Conservation (phyloP, 345 rosid species). For the Hibiscus mutabilis region DNA sequence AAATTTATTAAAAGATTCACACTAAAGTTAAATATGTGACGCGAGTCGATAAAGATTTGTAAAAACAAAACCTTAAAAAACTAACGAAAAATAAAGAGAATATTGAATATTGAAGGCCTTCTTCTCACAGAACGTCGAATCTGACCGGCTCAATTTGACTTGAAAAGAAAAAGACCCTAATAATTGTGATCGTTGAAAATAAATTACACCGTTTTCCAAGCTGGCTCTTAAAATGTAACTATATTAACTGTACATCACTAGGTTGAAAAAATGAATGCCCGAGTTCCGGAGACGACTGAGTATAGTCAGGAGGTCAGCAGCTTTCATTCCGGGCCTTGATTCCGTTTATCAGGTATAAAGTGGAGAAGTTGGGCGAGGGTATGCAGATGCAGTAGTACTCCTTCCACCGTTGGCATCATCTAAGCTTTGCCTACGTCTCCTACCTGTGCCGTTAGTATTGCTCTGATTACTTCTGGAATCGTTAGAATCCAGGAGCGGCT, state of each 20-base stretch:
- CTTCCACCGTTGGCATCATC: constrained; percentile 37
- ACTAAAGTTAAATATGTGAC: too few relatives aligned
- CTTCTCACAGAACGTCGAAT: too few relatives aligned
- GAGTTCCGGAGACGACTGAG: not conserved
- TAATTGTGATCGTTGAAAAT: not conserved
- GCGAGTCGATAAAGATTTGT: too few relatives aligned
- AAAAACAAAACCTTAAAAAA: too few relatives aligned
- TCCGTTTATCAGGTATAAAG: constrained; percentile 43
- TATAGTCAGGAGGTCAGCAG: not conserved
- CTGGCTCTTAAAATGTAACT: not conserved
- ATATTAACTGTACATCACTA: constrained; percentile 27
- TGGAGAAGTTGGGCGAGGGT: constrained; percentile 75
- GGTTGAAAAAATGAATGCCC: not conserved
- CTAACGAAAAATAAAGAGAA: too few relatives aligned
- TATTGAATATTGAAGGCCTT: too few relatives aligned
- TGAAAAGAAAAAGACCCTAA: not conserved
- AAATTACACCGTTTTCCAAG: constrained; percentile 5
- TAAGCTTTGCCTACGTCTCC: constrained; percentile 55
- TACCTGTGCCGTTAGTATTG: constrained; percentile 9
- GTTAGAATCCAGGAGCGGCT: not conserved
- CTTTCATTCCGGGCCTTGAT: not conserved
- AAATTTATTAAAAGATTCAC: too few relatives aligned
- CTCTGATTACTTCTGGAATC: constrained; percentile 1
- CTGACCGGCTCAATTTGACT: too few relatives aligned
- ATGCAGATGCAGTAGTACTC: constrained; percentile 31